A percentile compares a stretch with the other conserved stretches of the same genome.
phyloP scores from a whole-genome alignment of 441 rosid species.

The Aquilaria agallochum region DNA sequence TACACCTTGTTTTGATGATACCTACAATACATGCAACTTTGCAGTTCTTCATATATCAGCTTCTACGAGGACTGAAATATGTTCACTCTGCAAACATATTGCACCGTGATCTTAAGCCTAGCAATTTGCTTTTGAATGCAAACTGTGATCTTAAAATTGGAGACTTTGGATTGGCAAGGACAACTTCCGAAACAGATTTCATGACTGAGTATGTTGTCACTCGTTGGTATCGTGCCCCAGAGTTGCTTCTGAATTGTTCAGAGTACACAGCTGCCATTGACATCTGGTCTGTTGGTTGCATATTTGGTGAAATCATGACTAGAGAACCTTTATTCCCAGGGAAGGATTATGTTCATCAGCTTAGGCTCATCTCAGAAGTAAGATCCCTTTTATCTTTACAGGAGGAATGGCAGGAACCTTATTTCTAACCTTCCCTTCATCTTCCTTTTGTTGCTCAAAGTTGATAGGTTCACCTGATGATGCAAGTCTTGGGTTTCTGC shows the following conservation, averaged over 20 bases:
- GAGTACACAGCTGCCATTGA: constrained; percentile 66
- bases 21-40: constrained; percentile 18
- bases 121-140: constrained; percentile 64
- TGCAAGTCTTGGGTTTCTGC: constrained; percentile 61
- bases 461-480: constrained; percentile 78
- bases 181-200: constrained; percentile 70
- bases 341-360: constrained; percentile 75
- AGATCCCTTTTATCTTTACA: background rate
- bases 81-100: constrained; percentile 67
- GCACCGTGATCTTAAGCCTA: constrained; percentile 76
- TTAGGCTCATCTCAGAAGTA: constrained; percentile 66
- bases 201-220: constrained; percentile 72
- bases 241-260: constrained; percentile 48
- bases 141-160: constrained; percentile 71
- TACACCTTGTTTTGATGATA: constrained; percentile 16
- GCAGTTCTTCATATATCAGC: constrained; percentile 72
- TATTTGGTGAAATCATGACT: constrained; percentile 65
- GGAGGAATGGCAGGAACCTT: background rate
- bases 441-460: constrained; percentile 28
- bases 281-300: constrained; percentile 79
- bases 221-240: constrained; percentile 54
- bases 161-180: constrained; percentile 74
- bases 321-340: constrained; percentile 70
- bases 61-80: constrained; percentile 67
- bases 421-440: background rate